Evolutionary conservation across 345 rosid species (phyloP).

Genomic region (Eucalyptus decipiens): DNA sequence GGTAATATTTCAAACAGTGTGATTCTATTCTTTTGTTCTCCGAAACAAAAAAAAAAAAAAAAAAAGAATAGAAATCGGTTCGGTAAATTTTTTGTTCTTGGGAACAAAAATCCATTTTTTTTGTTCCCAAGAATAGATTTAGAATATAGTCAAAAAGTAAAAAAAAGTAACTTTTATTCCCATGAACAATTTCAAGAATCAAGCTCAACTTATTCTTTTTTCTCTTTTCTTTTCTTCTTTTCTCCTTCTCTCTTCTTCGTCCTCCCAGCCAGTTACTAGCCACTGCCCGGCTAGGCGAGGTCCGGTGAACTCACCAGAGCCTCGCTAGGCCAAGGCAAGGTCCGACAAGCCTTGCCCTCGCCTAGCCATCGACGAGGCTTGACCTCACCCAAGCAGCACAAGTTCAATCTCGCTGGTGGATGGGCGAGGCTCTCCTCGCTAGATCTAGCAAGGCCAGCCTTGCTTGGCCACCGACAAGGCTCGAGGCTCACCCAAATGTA

Average conservation of each 20-base stretch:
- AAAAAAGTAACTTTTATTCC: no score
- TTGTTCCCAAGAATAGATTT: no score
- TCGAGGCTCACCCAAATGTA: fast-evolving
- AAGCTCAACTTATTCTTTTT: no score
- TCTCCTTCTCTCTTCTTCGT: no score
- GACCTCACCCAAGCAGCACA: fast-evolving
- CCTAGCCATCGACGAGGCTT: fast-evolving
- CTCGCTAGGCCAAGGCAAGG: no score
- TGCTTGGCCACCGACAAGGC: fast-evolving
- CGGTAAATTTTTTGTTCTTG: no score
- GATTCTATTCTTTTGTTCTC: fast-evolving
- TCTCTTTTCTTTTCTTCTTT: no score
- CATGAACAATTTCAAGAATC: fast-evolving
- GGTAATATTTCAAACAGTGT: no score
- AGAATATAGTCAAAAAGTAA: fast-evolving
- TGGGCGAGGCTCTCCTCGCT: no score
- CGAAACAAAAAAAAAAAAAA: no score
- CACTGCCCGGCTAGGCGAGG: fast-evolving
- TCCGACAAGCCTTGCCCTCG: fast-evolving
- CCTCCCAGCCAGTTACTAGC: fast-evolving
- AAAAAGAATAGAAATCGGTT: no score
- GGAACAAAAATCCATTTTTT: no score
- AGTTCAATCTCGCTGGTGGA: fast-evolving
- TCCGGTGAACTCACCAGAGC: fast-evolving
- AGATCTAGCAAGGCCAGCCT: fast-evolving